Evolutionary conservation across 2,329 filamentous ascomycete genomes (phyloP).

Genomic region (Fusarium keratoplasticum): DNA sequence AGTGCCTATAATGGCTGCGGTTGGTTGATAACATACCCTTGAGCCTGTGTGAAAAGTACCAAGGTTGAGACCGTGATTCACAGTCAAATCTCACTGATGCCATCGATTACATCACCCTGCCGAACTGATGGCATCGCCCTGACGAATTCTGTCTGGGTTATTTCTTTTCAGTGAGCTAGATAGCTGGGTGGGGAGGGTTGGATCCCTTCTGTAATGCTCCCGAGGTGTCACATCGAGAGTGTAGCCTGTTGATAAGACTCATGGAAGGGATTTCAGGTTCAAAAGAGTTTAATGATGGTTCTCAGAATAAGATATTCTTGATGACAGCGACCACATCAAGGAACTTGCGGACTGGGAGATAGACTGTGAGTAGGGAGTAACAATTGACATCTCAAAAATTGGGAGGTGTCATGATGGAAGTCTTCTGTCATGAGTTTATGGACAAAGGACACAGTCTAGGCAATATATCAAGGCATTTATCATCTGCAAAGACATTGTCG

Average conservation of each 20-base stretch:
- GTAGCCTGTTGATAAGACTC: not conserved
- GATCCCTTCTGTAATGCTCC: not conserved
- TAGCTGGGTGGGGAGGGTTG: not conserved
- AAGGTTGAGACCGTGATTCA: not conserved
- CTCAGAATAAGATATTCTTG: not conserved
- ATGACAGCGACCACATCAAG: not conserved
- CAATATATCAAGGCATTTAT: not conserved
- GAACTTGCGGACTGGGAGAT: not conserved
- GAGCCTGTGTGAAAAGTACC: not conserved
- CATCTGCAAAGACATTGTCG: not conserved
- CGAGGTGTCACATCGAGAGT: not conserved
- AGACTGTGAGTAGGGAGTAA: not conserved
- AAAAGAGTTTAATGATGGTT: accelerated
- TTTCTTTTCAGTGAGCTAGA: not conserved
- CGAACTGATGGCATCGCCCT: no score
- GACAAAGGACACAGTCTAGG: not conserved
- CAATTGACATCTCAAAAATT: not conserved
- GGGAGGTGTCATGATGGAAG: not conserved
- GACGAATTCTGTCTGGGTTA: not conserved
- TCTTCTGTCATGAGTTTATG: not conserved
- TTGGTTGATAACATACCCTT: not conserved
- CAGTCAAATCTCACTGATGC: not conserved
- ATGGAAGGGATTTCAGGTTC: not conserved
- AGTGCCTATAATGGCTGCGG: not conserved
- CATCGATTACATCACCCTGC: not conserved